Percentiles rank a stretch among this genome's conserved stretches.
Conservation (phyloP, 2,329 filamentous ascomycete genomes). For the Arthrobotrys iridis region DNA sequence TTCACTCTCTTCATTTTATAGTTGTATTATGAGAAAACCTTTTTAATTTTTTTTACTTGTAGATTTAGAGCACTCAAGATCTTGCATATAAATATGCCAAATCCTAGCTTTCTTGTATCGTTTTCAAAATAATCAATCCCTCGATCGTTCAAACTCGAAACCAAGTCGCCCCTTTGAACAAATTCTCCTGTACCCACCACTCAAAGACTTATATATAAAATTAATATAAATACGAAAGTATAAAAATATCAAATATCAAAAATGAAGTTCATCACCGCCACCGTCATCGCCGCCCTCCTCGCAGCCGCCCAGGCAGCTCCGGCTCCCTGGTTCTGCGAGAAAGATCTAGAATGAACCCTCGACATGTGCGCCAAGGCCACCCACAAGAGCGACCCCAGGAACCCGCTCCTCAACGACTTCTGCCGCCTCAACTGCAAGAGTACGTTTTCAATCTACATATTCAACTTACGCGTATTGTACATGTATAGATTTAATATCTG, state of each 20-base stretch:
- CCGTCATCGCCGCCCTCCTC: constrained; percentile 3
- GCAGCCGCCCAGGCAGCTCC: neutral
- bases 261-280: constrained; percentile 9
- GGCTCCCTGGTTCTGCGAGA: constrained; percentile 5
- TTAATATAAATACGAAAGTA: neutral
- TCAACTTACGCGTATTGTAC: neutral
- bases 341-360: neutral
- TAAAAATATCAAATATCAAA: neutral
- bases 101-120: too few species aligned
- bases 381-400: neutral
- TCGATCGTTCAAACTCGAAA: too few species aligned
- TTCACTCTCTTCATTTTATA: too few species aligned
- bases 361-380: neutral
- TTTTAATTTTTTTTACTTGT: too few species aligned
- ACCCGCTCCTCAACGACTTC: constrained; percentile 5
- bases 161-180: too few species aligned
- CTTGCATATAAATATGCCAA: too few species aligned
- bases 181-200: too few species aligned
- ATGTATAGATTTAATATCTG: too few species aligned
- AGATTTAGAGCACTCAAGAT: too few species aligned
- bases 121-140: too few species aligned
- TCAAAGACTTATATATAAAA: too few species aligned
- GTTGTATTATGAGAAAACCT: too few species aligned
- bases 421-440: constrained; percentile 3
- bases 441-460: neutral